phyloP scores from a whole-genome alignment of 2,329 filamentous ascomycete genomes.

The Aspergillus quadrilineatus region DNA sequence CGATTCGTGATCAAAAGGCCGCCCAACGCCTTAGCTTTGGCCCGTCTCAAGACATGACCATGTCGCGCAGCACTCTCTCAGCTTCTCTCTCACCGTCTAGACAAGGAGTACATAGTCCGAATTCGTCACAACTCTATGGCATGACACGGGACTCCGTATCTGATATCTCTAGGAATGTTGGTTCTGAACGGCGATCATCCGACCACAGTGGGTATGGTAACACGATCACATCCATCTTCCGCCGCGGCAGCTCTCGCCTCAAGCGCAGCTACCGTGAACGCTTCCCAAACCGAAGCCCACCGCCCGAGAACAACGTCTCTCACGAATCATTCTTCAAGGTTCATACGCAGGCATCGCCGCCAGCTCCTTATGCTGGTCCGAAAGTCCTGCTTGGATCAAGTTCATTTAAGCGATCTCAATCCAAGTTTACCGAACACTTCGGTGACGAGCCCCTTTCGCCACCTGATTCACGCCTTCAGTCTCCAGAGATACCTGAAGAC shows the following conservation, averaged over 20 bases:
- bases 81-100: slow-evolving; percentile 45
- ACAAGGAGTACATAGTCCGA: slow-evolving; percentile 50
- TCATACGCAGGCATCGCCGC: slow-evolving; percentile 50
- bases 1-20: slow-evolving; percentile 30
- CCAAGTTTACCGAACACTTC: slow-evolving; percentile 87
- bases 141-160: slow-evolving; percentile 52
- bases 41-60: slow-evolving; percentile 34
- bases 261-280: slow-evolving; percentile 55
- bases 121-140: slow-evolving; percentile 54
- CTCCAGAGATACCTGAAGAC: slow-evolving; percentile 62
- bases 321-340: slow-evolving; percentile 75
- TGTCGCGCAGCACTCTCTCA: slow-evolving; percentile 34
- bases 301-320: slow-evolving; percentile 90
- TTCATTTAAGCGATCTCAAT: slow-evolving; percentile 76
- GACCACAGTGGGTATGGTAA: slow-evolving; percentile 49
- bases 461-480: slow-evolving; percentile 76
- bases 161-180: slow-evolving; percentile 54
- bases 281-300: slow-evolving; percentile 59
- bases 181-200: slow-evolving; percentile 55
- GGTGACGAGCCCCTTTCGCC: slow-evolving; percentile 85
- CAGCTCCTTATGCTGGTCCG: slow-evolving; percentile 37
- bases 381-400: slow-evolving; percentile 50
- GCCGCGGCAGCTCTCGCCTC: slow-evolving; percentile 59
- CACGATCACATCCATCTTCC: slow-evolving; percentile 73
- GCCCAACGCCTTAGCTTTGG: slow-evolving; percentile 33